Evolutionary conservation across 164 flowering plant genomes (phyloP).

Genomic region (Dillenia suffruticosa): DNA sequence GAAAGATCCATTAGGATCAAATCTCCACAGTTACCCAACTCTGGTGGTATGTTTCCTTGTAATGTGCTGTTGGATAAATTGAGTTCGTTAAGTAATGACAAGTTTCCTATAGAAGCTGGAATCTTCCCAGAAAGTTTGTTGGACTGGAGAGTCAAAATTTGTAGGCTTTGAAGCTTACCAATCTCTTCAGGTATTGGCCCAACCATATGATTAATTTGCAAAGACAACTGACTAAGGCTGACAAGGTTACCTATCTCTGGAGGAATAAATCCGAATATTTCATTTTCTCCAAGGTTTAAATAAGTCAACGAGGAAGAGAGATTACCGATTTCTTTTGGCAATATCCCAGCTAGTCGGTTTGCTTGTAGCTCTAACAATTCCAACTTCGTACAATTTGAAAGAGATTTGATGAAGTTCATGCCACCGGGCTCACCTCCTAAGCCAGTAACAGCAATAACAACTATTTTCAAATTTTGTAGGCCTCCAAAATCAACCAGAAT

Average conservation of each 20-base stretch:
- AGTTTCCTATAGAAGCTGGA: background rate
- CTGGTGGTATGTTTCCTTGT: background rate
- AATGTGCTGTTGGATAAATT: no score
- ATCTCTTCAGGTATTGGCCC: conserved; percentile 6
- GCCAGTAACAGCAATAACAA: no score
- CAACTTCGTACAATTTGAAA: no score
- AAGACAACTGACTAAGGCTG: background rate
- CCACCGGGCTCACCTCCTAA: no score
- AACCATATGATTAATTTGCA: background rate
- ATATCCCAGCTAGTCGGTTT: no score
- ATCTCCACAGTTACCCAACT: background rate
- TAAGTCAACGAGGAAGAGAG: background rate
- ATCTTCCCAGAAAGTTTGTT: background rate
- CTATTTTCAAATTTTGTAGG: no score
- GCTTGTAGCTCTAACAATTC: no score
- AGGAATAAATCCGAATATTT: background rate
- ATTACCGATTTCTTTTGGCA: no score
- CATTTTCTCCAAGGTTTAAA: background rate
- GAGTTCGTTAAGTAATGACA: background rate
- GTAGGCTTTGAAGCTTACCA: background rate
- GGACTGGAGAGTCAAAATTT: background rate
- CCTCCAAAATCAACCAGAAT: no score
- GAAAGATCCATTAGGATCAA: background rate
- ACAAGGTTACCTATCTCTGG: background rate
- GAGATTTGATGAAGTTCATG: no score